Conservation (phyloP, 2,329 filamentous ascomycete species). For the Rhinocladiella similis region DNA sequence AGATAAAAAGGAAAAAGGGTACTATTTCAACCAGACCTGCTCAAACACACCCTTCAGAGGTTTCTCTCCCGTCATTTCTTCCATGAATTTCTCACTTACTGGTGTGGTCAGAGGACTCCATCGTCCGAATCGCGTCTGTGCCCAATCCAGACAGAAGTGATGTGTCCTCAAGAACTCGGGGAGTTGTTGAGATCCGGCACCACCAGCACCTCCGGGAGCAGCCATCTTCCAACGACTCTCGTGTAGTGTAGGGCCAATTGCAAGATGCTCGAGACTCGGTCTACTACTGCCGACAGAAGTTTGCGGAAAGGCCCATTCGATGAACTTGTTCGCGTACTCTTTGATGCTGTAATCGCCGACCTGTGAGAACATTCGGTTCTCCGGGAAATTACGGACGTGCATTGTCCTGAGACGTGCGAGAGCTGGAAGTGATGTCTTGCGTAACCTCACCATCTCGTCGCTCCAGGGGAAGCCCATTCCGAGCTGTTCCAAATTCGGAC, state of each 20-base stretch:
- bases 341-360: slow-evolving; percentile 31
- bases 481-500: slow-evolving; percentile 27
- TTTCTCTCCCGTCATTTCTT: slow-evolving; percentile 24
- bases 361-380: slow-evolving; percentile 26
- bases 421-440: slow-evolving; percentile 24
- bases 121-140: slow-evolving; percentile 28
- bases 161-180: slow-evolving; percentile 30
- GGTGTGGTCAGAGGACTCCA: slow-evolving; percentile 29
- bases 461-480: slow-evolving; percentile 31
- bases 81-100: slow-evolving; percentile 28
- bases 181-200: slow-evolving; percentile 1
- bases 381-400: slow-evolving; percentile 31
- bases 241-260: slow-evolving; percentile 30
- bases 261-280: slow-evolving; percentile 26
- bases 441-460: slow-evolving; percentile 29
- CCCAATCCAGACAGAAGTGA: slow-evolving; percentile 30
- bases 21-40: slow-evolving; percentile 29
- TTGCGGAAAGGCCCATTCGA: slow-evolving; percentile 29
- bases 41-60: slow-evolving; percentile 29
- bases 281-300: slow-evolving; percentile 12
- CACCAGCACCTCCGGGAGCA: not conserved
- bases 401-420: slow-evolving; percentile 27
- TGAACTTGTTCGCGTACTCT: slow-evolving; percentile 29
- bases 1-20: not conserved
- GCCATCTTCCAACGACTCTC: slow-evolving; percentile 26